phyloP scores from a whole-genome alignment of 257 asterid genomes.

The Nicotiana sylvestris region DNA sequence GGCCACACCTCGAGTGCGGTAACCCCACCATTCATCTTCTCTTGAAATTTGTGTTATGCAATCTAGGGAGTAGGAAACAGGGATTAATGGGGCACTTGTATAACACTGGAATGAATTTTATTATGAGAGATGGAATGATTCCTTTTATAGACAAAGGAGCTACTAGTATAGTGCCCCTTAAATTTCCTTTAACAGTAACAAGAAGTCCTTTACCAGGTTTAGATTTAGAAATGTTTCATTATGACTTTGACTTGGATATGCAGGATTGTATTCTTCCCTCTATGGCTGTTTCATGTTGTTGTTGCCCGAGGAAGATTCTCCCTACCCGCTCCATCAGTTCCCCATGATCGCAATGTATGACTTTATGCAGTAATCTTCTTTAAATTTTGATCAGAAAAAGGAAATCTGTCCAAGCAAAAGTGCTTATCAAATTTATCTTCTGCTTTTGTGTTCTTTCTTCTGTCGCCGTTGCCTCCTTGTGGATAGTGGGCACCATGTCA shows the following conservation, averaged over 20 bases:
- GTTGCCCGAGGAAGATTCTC: constrained; percentile 98
- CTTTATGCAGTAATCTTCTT: constrained; percentile 14
- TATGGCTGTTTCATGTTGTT: constrained; percentile 93
- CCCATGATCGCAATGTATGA: constrained; percentile 93
- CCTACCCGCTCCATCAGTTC: constrained; percentile 94
- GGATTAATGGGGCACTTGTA: background rate
- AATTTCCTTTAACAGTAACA: background rate
- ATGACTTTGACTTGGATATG: constrained; percentile 20
- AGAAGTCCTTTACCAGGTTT: background rate
- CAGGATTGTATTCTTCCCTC: constrained; percentile 90
- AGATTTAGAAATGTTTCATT: constrained; percentile 10
- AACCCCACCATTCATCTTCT: background rate
- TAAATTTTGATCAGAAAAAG: constrained; percentile 11
- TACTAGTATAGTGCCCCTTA: background rate
- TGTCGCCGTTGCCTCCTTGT: constrained; percentile 18
- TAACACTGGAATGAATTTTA: background rate
- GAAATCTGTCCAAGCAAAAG: constrained; percentile 13
- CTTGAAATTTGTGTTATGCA: background rate
- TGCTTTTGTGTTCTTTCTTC: constrained; percentile 14
- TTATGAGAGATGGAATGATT: background rate
- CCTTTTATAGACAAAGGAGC: background rate
- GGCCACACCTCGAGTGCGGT: background rate
- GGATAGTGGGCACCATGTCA: constrained; percentile 99
- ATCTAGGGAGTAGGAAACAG: background rate
- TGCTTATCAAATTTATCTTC: constrained; percentile 7